These are phyloP conservation scores for Tilletia caries DNA, from an alignment of 1,284 basidiomycete species.

Conservation along the genomic window DNA sequence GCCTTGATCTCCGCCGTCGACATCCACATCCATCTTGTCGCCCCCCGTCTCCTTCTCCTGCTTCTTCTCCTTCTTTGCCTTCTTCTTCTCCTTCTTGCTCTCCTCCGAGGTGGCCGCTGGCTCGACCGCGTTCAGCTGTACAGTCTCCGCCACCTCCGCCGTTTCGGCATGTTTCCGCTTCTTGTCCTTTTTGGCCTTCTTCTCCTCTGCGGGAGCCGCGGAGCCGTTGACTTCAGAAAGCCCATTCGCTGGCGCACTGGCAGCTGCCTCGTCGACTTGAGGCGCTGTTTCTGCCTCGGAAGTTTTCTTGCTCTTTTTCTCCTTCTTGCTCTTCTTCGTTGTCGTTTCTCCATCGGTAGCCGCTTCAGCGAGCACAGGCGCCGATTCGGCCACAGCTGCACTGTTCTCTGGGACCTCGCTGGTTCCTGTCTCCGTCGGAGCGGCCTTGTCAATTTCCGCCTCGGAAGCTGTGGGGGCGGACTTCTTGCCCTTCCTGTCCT, in stretches of 20 bases:
- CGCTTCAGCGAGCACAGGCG: not conserved
- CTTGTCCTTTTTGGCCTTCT: slow-evolving; percentile 2
- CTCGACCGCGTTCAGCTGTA: too few species aligned
- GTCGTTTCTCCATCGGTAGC: not conserved
- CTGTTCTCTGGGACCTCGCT: too few species aligned
- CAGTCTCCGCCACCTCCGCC: too few species aligned
- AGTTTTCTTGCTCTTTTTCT: not conserved
- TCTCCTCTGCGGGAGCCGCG: not conserved
- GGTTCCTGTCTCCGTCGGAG: slow-evolving; percentile 43
- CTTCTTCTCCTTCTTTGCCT: too few species aligned
- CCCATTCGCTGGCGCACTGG: too few species aligned
- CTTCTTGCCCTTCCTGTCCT: not conserved
- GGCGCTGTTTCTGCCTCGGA: not conserved
- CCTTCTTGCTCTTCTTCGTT: slow-evolving; percentile 8
- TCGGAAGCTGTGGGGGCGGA: not conserved
- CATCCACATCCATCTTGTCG: not conserved
- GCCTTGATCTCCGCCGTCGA: too few species aligned
- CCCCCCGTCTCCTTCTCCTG: not conserved
- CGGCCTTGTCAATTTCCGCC: not conserved
- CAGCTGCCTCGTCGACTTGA: too few species aligned
- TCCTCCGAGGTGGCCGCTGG: not conserved
- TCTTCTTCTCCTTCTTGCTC: not conserved
- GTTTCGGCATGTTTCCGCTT: not conserved
- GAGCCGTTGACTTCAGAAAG: too few species aligned
- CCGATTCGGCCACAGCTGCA: not conserved